Evolutionary conservation across 352 stramenopile genomes (phyloP), one percentile per base, ranked within the genome.

Genomic region (Pythium periplocum): DNA sequence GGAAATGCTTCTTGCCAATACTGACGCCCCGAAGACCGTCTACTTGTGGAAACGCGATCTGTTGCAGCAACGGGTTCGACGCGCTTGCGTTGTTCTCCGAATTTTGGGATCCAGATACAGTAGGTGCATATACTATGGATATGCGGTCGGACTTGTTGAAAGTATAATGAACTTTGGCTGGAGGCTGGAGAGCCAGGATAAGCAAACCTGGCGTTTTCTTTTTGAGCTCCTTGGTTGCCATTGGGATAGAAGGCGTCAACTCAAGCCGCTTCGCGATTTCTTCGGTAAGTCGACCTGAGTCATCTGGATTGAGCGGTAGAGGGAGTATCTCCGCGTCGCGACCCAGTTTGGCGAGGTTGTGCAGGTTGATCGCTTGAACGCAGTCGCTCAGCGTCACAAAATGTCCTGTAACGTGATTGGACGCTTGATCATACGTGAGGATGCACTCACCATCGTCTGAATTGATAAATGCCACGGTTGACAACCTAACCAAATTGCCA

Each of bases 341-440:
- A 6, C 69, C 72, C 6, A 58, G 59, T 10, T 49, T 62, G 39
- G 62, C 57, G 2, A 68, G 38, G 8, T 62, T 73, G 6, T 76
- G 58, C 30, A 89, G 63, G 43, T 89, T 89, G 43, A 87, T 87
- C 0, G 76, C 64, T 11, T 85, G 62, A 45, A 85, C 46, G 36
- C 74, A 83, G 38, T 83, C 69, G 8, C 37, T 42, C n/a, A 86
- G 58, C 2, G 68, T 17, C 33, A 73, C 41, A 1, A 45, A 41
- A 42, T 12, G 38, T 42, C n/a, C 48, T 6, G 6, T 30, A 48
- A 31, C 10, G 43, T 31, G 9, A n/a, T 9, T 48, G 43, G 10
- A 31, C 6, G 6, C 26, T 48, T n/a, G 43, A 30, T 31, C 9
- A 48, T 48, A 4, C 63, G 26, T 40, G 69, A 42, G 2, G 45